These are phyloP conservation scores for Punica granatum DNA, from an alignment of 345 rosid species.

Conservation along the genomic window DNA sequence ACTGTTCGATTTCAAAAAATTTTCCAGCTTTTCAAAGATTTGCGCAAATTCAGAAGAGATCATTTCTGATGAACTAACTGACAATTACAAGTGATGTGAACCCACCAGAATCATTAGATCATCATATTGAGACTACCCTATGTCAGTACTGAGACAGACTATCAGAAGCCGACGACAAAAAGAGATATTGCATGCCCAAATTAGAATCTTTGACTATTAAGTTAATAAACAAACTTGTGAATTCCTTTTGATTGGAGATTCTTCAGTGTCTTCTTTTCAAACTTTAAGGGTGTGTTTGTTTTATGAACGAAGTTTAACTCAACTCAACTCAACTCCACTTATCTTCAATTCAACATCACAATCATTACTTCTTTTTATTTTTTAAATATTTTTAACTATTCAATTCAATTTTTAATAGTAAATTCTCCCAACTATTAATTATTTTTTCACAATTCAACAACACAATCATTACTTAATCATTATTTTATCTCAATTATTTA, in stretches of 20 bases:
- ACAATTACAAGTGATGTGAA: slow-evolving; percentile 6
- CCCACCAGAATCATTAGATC: slow-evolving; percentile 66
- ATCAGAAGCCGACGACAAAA: not conserved
- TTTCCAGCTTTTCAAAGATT: not conserved
- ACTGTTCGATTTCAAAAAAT: not conserved
- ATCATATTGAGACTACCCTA: not conserved
- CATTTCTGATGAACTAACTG: not conserved
- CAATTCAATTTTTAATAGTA: too few relatives aligned
- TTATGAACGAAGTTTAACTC: too few relatives aligned
- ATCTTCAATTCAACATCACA: too few relatives aligned
- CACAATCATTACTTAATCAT: too few relatives aligned
- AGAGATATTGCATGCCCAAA: not conserved
- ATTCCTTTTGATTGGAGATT: not conserved
- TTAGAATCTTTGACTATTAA: too few relatives aligned
- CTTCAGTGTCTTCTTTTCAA: not conserved
- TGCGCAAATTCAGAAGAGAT: not conserved
- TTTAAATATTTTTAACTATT: too few relatives aligned
- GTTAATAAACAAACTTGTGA: not conserved
- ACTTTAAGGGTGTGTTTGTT: too few relatives aligned
- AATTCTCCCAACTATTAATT: too few relatives aligned
- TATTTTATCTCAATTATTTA: too few relatives aligned
- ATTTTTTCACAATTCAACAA: too few relatives aligned
- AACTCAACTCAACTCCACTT: too few relatives aligned
- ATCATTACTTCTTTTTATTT: too few relatives aligned
- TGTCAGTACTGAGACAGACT: not conserved